phyloP scores from a whole-genome alignment of 768 basidiomycete species.

The Favolaschia claudopus region DNA sequence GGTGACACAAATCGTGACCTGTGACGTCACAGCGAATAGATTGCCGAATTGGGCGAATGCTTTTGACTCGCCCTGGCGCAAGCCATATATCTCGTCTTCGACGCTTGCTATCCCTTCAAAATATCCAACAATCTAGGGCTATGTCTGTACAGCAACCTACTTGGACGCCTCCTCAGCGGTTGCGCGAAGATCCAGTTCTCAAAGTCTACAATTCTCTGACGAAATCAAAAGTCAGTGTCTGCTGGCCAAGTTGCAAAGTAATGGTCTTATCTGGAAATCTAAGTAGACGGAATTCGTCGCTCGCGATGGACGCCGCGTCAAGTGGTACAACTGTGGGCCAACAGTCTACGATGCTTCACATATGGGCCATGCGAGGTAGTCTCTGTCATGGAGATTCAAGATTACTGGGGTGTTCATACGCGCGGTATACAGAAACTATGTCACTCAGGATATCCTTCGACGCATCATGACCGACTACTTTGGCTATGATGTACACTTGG shows the following conservation, averaged over 20 bases:
- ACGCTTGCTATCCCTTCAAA: not conserved
- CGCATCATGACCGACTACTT: slow-evolving; percentile 95
- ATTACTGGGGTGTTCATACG: not conserved
- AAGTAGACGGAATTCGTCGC: slow-evolving; percentile 80
- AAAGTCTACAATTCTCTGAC: slow-evolving; percentile 95
- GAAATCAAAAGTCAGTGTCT: slow-evolving; percentile 76
- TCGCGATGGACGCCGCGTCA: slow-evolving; percentile 73
- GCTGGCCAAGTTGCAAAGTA: slow-evolving; percentile 20
- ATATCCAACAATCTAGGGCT: slow-evolving; percentile 5
- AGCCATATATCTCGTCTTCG: slow-evolving; percentile 17
- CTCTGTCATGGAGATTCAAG: not conserved
- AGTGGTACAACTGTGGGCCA: slow-evolving; percentile 99
- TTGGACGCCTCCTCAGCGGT: slow-evolving; percentile 58
- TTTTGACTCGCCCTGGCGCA: slow-evolving; percentile 20
- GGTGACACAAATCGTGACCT: too few relatives aligned
- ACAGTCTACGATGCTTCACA: slow-evolving; percentile 99
- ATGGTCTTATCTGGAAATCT: slow-evolving; percentile 16
- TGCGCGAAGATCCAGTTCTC: slow-evolving; percentile 66
- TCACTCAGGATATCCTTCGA: slow-evolving; percentile 91
- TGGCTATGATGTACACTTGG: slow-evolving; percentile 96
- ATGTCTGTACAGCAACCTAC: slow-evolving; percentile 71
- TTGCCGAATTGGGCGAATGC: slow-evolving; percentile 7
- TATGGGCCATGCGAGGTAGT: slow-evolving; percentile 97
- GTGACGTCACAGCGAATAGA: not conserved
- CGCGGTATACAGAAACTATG: slow-evolving; percentile 78